Evolutionary conservation across 2,329 filamentous ascomycete species (phyloP).

Genomic region (Trichoderma brevicompactum): DNA sequence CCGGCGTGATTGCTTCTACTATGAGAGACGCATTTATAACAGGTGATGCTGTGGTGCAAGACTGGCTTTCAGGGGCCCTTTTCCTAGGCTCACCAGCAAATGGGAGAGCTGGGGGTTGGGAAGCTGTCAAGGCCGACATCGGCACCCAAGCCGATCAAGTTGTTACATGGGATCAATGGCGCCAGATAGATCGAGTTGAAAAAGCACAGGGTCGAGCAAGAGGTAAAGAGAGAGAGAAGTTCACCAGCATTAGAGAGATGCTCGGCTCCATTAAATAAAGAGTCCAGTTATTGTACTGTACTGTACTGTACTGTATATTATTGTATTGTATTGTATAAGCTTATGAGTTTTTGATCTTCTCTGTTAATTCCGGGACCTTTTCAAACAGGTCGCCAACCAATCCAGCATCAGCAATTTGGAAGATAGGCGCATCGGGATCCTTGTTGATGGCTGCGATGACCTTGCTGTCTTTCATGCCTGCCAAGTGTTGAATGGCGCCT

Average conservation of each 20-base stretch:
- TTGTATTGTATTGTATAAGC: constrained; percentile 35
- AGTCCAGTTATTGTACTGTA: not conserved
- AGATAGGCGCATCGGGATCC: constrained; percentile 94
- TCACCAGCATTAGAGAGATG: constrained; percentile 63
- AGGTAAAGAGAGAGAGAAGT: constrained; percentile 81
- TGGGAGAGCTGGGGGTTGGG: constrained; percentile 65
- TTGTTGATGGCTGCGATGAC: constrained; percentile 99
- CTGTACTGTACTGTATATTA: constrained; percentile 11
- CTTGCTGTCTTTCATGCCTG: constrained; percentile 99
- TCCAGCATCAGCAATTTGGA: constrained; percentile 96
- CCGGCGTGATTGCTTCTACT: constrained; percentile 92
- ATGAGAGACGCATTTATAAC: constrained; percentile 94
- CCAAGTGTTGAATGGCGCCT: constrained; percentile 95
- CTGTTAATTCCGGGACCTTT: constrained; percentile 91
- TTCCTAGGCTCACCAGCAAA: constrained; percentile 44
- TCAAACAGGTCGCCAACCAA: constrained; percentile 95
- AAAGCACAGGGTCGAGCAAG: constrained; percentile 63
- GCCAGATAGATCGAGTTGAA: constrained; percentile 79
- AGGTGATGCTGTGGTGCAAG: constrained; percentile 79
- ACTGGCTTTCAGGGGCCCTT: constrained; percentile 61
- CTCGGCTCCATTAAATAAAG: constrained; percentile 52
- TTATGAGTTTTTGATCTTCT: constrained; percentile 76
- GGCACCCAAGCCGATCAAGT: constrained; percentile 58
- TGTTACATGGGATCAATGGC: constrained; percentile 85
- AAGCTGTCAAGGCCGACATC: constrained; percentile 68